Evolutionary conservation across 371 early-diverging fungal species (phyloP).

Genomic region (Lichtheimia ramosa): DNA sequence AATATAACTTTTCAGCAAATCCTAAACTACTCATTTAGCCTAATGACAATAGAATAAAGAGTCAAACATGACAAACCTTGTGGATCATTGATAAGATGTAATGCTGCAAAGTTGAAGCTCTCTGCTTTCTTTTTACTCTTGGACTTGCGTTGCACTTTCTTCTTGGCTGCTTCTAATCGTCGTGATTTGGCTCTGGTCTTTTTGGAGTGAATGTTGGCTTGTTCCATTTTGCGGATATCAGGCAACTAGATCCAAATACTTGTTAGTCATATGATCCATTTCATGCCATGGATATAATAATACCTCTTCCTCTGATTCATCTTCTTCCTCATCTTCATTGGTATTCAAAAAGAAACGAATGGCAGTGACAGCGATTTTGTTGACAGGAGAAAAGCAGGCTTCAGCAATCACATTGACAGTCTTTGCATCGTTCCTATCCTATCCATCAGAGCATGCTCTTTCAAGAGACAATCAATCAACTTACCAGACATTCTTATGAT

Average conservation of each 20-base stretch:
- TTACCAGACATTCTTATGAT: constrained; percentile 91
- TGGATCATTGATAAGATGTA: constrained; percentile 93
- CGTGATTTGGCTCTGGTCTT: constrained; percentile 80
- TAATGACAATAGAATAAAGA: not conserved
- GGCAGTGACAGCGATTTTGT: constrained; percentile 90
- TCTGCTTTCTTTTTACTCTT: constrained; percentile 69
- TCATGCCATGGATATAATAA: not conserved
- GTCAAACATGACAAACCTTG: constrained; percentile 62
- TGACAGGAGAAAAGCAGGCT: constrained; percentile 88
- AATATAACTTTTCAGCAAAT: constrained; percentile 90
- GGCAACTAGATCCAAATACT: constrained; percentile 26
- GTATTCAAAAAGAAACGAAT: constrained; percentile 92
- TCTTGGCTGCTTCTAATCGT: constrained; percentile 72
- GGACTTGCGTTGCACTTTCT: constrained; percentile 64
- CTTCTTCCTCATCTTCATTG: constrained; percentile 73
- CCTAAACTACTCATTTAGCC: constrained; percentile 45
- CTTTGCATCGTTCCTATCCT: constrained; percentile 83
- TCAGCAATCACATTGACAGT: constrained; percentile 97
- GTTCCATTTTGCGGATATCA: constrained; percentile 76
- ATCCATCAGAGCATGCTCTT: not conserved
- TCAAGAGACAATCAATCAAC: not conserved
- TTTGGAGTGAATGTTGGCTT: constrained; percentile 74
- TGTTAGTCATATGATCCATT: not conserved
- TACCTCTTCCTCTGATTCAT: constrained; percentile 55
- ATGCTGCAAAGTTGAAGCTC: constrained; percentile 87